Evolutionary conservation across 495 filamentous ascomycete species (phyloP), one percentile per base, ranked within the genome.

Genomic region (Penicillium macrosclerotiorum): DNA sequence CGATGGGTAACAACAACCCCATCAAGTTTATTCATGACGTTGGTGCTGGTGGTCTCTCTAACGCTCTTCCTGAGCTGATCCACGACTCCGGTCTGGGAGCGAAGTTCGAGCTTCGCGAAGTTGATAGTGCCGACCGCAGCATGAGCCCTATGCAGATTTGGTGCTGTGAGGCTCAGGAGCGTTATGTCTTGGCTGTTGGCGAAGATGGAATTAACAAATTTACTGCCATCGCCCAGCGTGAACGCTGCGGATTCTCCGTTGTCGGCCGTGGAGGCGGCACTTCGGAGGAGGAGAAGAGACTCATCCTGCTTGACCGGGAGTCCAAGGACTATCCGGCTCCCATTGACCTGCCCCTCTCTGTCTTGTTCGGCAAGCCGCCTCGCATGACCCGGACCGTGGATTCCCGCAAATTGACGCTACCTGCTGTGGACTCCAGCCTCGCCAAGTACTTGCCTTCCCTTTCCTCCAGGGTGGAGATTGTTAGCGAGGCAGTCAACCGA

Each of bases 11-110:
- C 2, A 69, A 85, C 33, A 96, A 87, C 59, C 93, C 93, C 0
- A 97, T 98, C 44, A 82, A 85, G 43, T 90, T 95, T 68, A 96
- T 98, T 59, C 93, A 98, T 61, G 93, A 97, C 56, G 92, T 98
- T 36, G 93, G 93, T 42, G 94, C 93, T 24, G 93, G 93, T 57
- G 93, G 93, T 36, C 69, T 97, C 23, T 95, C 89, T 0, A 98
- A 97, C 63, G 94, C 91, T 17, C 74, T 98, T 16, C 88, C 89
- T 3, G 93, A 96, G 60, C 72, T 98, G 14, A 90, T 95, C 24
- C 86, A 93, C 49, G 93, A 98, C 62, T 88, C 90, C 20, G 86
- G 88, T 0, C 80, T 88, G 41, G 93, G 93, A 23, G 93, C 88
- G 16, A 82, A 77, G 2, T 95, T 98, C 52, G 93, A 97, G 63